phyloP scores from a whole-genome alignment of 345 rosid genomes.

The Stellera chamaejasme region DNA sequence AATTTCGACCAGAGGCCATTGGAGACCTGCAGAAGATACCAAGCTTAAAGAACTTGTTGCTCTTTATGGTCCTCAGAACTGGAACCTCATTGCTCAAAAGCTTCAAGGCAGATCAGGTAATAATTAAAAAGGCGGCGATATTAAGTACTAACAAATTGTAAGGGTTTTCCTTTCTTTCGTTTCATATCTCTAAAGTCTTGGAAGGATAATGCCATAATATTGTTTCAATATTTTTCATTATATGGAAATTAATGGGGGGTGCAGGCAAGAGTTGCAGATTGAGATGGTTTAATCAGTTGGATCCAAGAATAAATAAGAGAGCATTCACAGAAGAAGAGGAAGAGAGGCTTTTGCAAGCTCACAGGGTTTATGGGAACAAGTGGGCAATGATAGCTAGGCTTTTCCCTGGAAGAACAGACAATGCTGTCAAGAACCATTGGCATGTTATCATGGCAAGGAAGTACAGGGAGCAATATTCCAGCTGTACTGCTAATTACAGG shows the following conservation, averaged over 20 bases:
- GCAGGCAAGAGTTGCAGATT: constrained; percentile 93
- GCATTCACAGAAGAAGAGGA: constrained; percentile 95
- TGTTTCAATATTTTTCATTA: background rate
- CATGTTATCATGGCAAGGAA: constrained; percentile 98
- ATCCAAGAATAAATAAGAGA: constrained; percentile 86
- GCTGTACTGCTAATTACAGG: constrained; percentile 35
- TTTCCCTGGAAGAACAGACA: constrained; percentile 98
- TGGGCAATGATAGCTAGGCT: constrained; percentile 99
- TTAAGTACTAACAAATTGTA: background rate
- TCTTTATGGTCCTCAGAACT: constrained; percentile 92
- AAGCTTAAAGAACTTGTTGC: constrained; percentile 92
- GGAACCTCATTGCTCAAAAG: constrained; percentile 97
- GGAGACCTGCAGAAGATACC: constrained; percentile 93
- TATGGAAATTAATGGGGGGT: background rate
- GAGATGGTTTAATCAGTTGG: constrained; percentile 96
- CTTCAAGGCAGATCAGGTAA: constrained; percentile 95
- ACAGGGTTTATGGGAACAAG: constrained; percentile 89
- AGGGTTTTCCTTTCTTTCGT: background rate
- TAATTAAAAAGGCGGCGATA: background rate
- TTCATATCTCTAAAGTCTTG: too few relatives aligned
- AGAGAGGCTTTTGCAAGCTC: constrained; percentile 90
- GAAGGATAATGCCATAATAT: too few relatives aligned
- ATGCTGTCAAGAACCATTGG: constrained; percentile 98
- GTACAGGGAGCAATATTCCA: constrained; percentile 69
- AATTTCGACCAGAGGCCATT: constrained; percentile 80